Evolutionary conservation across 1,284 basidiomycete genomes (phyloP).

Genomic region (Clitocybe nebularis): DNA sequence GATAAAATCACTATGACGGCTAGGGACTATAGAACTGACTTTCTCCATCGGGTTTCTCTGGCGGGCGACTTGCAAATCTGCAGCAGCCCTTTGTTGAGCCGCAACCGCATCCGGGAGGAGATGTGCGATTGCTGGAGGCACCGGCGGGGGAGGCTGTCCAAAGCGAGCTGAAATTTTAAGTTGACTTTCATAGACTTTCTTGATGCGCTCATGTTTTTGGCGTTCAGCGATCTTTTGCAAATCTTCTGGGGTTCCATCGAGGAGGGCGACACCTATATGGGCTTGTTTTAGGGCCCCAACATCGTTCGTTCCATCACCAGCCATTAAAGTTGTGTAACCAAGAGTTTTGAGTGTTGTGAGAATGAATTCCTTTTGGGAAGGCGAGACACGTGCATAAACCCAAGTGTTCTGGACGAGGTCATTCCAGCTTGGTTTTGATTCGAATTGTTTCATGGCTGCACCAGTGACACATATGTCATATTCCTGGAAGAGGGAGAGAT

Average conservation of each 20-base stretch:
- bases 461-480: conserved; percentile 97
- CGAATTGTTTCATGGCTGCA: conserved; percentile 83
- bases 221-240: conserved; percentile 91
- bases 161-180: conserved; percentile 85
- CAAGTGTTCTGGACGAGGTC: conserved; percentile 88
- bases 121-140: conserved; percentile 80
- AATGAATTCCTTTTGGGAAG: conserved; percentile 90
- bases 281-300: conserved; percentile 96
- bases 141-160: conserved; percentile 87
- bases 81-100: conserved; percentile 77
- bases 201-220: conserved; percentile 83
- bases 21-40: conserved; percentile 50
- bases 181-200: conserved; percentile 95
- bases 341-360: conserved; percentile 83
- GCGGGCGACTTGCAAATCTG: conserved; percentile 58
- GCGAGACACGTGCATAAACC: conserved; percentile 97
- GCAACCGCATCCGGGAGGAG: conserved; percentile 87
- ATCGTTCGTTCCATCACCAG: conserved; percentile 96
- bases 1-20: conserved; percentile 1
- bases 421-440: conserved; percentile 60
- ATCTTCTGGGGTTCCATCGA: conserved; percentile 90
- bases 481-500: conserved; percentile 70
- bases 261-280: conserved; percentile 88
- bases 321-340: conserved; percentile 92
- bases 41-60: conserved; percentile 88